A percentile compares a stretch with the other conserved stretches of the same genome.
phyloP scores from a whole-genome alignment of 495 filamentous ascomycete species.

The Neurospora sp. region DNA sequence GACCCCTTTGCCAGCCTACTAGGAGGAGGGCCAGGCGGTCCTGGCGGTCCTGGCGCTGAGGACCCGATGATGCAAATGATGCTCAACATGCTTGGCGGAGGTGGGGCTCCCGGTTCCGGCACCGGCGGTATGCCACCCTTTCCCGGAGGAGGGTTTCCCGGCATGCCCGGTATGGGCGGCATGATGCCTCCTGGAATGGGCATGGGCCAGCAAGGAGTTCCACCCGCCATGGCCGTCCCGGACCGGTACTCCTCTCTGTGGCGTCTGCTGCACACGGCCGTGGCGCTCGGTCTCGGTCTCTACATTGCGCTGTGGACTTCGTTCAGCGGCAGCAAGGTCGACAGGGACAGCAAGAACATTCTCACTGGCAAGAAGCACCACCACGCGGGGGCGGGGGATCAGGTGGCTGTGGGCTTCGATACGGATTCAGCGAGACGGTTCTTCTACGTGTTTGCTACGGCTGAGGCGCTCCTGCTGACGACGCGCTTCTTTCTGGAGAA shows the following conservation, averaged over 20 bases:
- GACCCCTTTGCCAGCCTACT: slow-evolving; percentile 25
- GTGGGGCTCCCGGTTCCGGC: slow-evolving; percentile 7
- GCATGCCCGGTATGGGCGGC: slow-evolving; percentile 22
- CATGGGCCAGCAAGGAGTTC: background rate
- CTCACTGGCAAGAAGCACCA: background rate
- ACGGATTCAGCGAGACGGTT: slow-evolving; percentile 35
- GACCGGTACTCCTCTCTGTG: slow-evolving; percentile 49
- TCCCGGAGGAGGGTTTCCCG: slow-evolving; percentile 3
- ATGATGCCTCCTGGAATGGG: slow-evolving; percentile 1
- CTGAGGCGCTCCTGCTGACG: slow-evolving; percentile 62
- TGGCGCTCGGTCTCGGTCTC: slow-evolving; percentile 58
- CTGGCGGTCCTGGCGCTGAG: slow-evolving; percentile 17
- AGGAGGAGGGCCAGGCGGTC: slow-evolving; percentile 6
- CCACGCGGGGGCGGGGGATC: slow-evolving; percentile 3
- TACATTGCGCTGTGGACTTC: slow-evolving; percentile 59
- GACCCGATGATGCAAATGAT: slow-evolving; percentile 27
- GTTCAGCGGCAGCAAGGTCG: slow-evolving; percentile 48
- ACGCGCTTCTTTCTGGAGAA: slow-evolving; percentile 56
- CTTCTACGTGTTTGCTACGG: slow-evolving; percentile 66
- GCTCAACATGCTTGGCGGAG: slow-evolving; percentile 22
- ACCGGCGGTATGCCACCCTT: slow-evolving; percentile 11
- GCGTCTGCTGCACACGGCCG: slow-evolving; percentile 66
- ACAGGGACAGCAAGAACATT: slow-evolving; percentile 20
- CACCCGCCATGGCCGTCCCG: slow-evolving; percentile 17
- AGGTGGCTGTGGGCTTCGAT: slow-evolving; percentile 14